phyloP scores from a whole-genome alignment of 108 stramenopile species.

The Schizochytrium sp. region DNA sequence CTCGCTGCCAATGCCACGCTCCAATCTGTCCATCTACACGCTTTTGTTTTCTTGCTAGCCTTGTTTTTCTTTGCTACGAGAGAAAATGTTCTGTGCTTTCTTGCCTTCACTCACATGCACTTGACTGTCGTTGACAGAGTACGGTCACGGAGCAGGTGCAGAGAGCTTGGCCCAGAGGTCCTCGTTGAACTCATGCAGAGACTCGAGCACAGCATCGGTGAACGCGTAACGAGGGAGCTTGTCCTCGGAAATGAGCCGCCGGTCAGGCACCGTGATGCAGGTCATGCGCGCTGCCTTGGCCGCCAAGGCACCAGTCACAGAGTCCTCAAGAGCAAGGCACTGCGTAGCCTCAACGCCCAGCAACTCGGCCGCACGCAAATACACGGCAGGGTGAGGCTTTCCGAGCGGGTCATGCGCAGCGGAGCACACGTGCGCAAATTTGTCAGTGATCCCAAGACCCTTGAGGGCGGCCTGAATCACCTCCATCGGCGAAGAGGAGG shows the following conservation, averaged over 20 bases:
- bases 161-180: not conserved
- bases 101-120: too few species aligned
- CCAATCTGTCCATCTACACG: too few species aligned
- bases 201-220: slow-evolving; percentile 23
- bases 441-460: not conserved
- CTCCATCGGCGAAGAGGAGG: not conserved
- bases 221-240: not conserved
- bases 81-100: too few species aligned
- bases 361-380: not conserved
- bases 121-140: too few species aligned
- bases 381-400: not conserved
- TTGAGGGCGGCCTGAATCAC: not conserved
- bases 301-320: not conserved
- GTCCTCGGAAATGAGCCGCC: not conserved
- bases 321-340: slow-evolving; percentile 6
- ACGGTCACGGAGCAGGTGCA: too few species aligned
- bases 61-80: too few species aligned
- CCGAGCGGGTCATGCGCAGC: not conserved
- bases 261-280: not conserved
- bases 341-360: not conserved
- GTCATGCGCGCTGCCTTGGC: slow-evolving; percentile 12
- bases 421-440: not conserved
- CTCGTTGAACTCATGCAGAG: slow-evolving; percentile 13
- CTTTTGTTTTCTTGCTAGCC: too few species aligned
- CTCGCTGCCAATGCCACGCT: too few species aligned